A percentile compares a stretch with the other conserved stretches of the same genome.
Conservation (phyloP, 306 rosid species). For the Quercus robur region DNA sequence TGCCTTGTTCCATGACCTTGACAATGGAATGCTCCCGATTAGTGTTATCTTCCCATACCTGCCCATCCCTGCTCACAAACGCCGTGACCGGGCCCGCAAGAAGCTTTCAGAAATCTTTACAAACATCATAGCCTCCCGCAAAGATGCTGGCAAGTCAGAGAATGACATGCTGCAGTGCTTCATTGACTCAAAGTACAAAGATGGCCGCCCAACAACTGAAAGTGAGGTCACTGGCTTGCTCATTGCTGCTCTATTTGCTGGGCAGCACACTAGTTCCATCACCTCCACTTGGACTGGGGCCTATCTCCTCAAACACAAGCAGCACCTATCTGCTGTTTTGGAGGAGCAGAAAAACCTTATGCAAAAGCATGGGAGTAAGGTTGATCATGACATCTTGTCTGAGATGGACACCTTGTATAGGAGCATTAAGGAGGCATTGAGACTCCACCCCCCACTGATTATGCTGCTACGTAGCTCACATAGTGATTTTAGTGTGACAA, state of each 20-base stretch:
- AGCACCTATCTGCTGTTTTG: conserved; percentile 62
- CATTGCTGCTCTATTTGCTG: conserved; percentile 82
- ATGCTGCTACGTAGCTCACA: conserved; percentile 90
- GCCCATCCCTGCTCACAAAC: conserved; percentile 90
- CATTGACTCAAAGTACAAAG: conserved; percentile 92
- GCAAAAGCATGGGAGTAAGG: conserved; percentile 66
- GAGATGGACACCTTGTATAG: conserved; percentile 90
- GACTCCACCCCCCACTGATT: conserved; percentile 92
- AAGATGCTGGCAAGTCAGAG: conserved; percentile 46
- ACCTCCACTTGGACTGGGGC: conserved; percentile 99
- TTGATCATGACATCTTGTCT: conserved; percentile 88
- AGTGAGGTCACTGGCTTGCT: conserved; percentile 89
- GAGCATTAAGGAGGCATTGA: conserved; percentile 91
- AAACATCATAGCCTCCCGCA: conserved; percentile 69
- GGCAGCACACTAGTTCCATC: conserved; percentile 96
- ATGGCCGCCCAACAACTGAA: conserved; percentile 88
- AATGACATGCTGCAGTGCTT: conserved; percentile 96
- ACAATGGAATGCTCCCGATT: conserved; percentile 75
- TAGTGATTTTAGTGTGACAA: conserved; percentile 67
- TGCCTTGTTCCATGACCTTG: conserved; percentile 96
- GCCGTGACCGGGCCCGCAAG: conserved; percentile 81
- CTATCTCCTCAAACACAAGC: conserved; percentile 63
- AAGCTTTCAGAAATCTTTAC: conserved; percentile 76
- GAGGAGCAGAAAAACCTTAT: conserved; percentile 76
- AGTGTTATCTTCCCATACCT: conserved; percentile 91